Evolutionary conservation across 179 eudicot species (phyloP).

Genomic region (Silene noctiflora): DNA sequence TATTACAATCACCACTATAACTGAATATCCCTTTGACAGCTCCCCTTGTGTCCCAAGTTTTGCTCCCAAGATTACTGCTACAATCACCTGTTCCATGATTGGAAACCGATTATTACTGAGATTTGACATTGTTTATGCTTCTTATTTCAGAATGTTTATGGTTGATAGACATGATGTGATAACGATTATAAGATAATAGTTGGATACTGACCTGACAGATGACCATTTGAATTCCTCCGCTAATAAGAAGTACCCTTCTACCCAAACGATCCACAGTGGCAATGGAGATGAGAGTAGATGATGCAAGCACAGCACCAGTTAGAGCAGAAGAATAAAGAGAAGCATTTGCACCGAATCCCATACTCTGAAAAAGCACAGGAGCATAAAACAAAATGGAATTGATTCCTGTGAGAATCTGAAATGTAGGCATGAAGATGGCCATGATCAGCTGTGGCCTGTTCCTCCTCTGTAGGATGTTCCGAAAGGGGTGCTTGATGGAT

Average conservation of each 20-base stretch:
- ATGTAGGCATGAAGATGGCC: slow-evolving; percentile 83
- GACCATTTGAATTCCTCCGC: slow-evolving; percentile 78
- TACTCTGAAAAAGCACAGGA: slow-evolving; percentile 71
- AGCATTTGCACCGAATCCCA: slow-evolving; percentile 69
- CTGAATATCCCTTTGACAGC: slow-evolving; percentile 58
- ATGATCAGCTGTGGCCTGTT: slow-evolving; percentile 78
- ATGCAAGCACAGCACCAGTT: slow-evolving; percentile 70
- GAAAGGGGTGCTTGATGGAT: slow-evolving; percentile 61
- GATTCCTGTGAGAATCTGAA: slow-evolving; percentile 84
- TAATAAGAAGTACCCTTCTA: slow-evolving; percentile 58
- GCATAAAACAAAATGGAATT: slow-evolving; percentile 80
- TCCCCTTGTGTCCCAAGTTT: slow-evolving; percentile 50
- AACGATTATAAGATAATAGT: neutral
- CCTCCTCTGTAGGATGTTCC: slow-evolving; percentile 63
- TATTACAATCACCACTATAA: slow-evolving; percentile 64
- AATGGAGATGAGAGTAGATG: slow-evolving; percentile 72
- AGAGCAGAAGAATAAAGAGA: slow-evolving; percentile 73
- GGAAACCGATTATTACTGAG: neutral
- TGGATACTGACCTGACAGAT: slow-evolving; percentile 55
- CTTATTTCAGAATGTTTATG: neutral
- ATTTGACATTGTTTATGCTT: neutral
- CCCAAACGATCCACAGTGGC: slow-evolving; percentile 66
- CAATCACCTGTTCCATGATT: slow-evolving; percentile 52
- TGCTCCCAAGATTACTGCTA: slow-evolving; percentile 64
- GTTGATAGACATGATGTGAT: neutral